Conservation (phyloP, 2,329 filamentous ascomycete species). For the Lecanicillium sp. region DNA sequence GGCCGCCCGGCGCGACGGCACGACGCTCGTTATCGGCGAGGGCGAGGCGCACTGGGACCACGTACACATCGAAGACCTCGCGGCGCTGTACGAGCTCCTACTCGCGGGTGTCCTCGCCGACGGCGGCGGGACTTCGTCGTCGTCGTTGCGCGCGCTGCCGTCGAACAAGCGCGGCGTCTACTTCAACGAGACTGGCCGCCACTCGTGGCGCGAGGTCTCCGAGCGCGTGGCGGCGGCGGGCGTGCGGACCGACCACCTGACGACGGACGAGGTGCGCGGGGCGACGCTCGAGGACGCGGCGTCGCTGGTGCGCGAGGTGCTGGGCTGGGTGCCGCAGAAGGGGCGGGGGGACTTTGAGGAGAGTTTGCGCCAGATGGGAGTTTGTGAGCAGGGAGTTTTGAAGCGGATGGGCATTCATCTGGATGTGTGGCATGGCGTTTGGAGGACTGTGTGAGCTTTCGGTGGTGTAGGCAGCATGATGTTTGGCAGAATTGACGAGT, state of each 20-base stretch:
- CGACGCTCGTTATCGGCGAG: constrained; percentile 25
- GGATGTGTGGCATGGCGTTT: too few species aligned
- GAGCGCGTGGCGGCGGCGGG: constrained; percentile 29
- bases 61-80: constrained; percentile 40
- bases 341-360: constrained; percentile 23
- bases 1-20: constrained; percentile 22
- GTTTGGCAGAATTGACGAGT: too few species aligned
- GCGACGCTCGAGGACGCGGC: constrained; percentile 26
- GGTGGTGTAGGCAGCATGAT: too few species aligned
- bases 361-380: constrained; percentile 16
- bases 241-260: constrained; percentile 25
- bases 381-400: background rate
- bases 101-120: constrained; percentile 27
- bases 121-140: too few species aligned
- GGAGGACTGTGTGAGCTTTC: too few species aligned
- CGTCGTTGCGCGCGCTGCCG: constrained; percentile 28
- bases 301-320: constrained; percentile 20
- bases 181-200: constrained; percentile 35
- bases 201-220: constrained; percentile 34
- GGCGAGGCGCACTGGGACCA: constrained; percentile 35
- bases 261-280: constrained; percentile 21
- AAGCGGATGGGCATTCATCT: too few species aligned
- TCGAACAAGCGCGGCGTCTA: constrained; percentile 34
- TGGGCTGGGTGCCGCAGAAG: constrained; percentile 28
- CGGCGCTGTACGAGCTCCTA: constrained; percentile 33